These are phyloP conservation scores for Diaporthe longicolla DNA, from an alignment of 2,329 filamentous ascomycete species.

Conservation along the genomic window DNA sequence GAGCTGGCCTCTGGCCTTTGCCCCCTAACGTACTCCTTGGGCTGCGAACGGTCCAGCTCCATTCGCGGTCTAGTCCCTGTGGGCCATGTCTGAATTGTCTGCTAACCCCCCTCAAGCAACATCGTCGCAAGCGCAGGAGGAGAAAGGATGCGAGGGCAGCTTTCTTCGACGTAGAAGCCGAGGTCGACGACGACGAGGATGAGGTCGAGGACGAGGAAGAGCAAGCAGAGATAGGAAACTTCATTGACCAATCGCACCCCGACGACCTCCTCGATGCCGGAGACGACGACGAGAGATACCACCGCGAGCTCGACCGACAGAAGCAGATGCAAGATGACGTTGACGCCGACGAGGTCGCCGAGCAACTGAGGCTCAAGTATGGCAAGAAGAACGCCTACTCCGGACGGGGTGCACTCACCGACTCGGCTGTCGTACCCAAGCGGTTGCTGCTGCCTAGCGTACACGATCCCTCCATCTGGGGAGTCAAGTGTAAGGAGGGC, in stretches of 20 bases:
- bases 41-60: not conserved
- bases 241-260: slow-evolving; percentile 90
- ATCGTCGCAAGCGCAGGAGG: slow-evolving; percentile 86
- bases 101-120: slow-evolving; percentile 60
- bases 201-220: slow-evolving; percentile 92
- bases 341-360: slow-evolving; percentile 94
- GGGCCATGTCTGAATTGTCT: not conserved
- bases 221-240: slow-evolving; percentile 84
- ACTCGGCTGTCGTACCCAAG: slow-evolving; percentile 85
- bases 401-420: slow-evolving; percentile 67
- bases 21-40: not conserved
- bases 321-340: slow-evolving; percentile 89
- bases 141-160: slow-evolving; percentile 76
- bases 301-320: slow-evolving; percentile 93
- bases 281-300: slow-evolving; percentile 89
- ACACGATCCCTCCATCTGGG: slow-evolving; percentile 96
- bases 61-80: no score
- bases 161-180: slow-evolving; percentile 98
- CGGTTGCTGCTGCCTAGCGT: slow-evolving; percentile 91
- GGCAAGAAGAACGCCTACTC: slow-evolving; percentile 74
- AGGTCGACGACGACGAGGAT: slow-evolving; percentile 95
- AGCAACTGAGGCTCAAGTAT: slow-evolving; percentile 88
- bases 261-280: slow-evolving; percentile 88
- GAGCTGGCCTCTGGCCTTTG: not conserved
- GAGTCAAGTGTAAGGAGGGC: slow-evolving; percentile 90